A percentile compares a stretch with the other conserved stretches of the same genome.
Conservation (phyloP, 176 grass and related monocot species). For the Triticum timopheevii region DNA sequence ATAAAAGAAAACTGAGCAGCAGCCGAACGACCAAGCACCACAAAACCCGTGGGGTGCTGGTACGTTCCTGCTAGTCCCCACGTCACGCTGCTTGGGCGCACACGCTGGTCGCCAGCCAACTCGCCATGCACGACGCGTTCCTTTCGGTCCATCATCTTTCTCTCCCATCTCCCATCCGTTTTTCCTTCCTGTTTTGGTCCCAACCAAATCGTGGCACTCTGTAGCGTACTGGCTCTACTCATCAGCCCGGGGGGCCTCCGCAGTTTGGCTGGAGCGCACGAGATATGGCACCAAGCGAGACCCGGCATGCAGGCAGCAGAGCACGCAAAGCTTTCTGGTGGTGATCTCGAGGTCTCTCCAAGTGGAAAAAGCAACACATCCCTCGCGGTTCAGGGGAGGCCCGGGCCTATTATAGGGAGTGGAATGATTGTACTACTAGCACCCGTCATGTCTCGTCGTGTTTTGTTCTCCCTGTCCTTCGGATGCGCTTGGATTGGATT, state of each 20-base stretch:
- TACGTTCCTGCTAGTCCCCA: not conserved
- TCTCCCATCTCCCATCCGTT: not conserved
- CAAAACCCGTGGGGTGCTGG: not conserved
- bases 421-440: not conserved
- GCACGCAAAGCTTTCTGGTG: not conserved
- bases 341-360: constrained; percentile 17
- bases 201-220: not conserved
- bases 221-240: not conserved
- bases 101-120: not conserved
- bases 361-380: constrained; percentile 22
- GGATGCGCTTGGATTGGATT: not conserved
- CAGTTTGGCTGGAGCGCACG: not conserved
- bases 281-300: not conserved
- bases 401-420: not conserved
- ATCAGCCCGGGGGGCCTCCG: no score
- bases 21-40: no score
- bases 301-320: not conserved
- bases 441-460: not conserved
- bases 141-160: not conserved
- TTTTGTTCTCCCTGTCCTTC: not conserved
- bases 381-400: not conserved
- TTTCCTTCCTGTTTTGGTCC: not conserved
- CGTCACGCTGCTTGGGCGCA: not conserved
- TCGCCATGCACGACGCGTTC: not conserved
- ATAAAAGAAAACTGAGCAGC: no score